Base-by-base conservation (phyloP, 768 basidiomycete genomes). In the Podaxis carcinomalis region DNA sequence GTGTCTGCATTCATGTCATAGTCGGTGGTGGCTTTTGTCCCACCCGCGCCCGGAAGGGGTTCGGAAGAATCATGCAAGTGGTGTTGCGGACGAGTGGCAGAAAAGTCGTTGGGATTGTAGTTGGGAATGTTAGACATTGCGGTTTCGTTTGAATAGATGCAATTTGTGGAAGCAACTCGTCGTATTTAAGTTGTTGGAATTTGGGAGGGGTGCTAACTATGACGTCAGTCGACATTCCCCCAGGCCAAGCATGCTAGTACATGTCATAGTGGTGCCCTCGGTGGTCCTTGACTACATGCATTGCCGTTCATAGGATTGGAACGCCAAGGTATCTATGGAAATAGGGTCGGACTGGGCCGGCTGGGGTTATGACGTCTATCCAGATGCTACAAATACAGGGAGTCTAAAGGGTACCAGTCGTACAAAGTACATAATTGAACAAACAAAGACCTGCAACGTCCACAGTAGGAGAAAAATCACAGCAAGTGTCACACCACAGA, bases 61-160 rank as follows among this genome's bases (percentile, higher is more conserved):
- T 85, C 82, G 27, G 75, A 72, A n/a, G 75, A 67, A 36, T 73
- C 66, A 70, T 87, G 85, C 47, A 79, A 64, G 56, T 75, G 82
- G 68, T 83, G 77, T 52, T 66, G 59, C 1, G 78, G 78, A 21
- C 67, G 68, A 9, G 64, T 51, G 23, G 55, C 11, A 19, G 66
- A 36, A 6, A 51, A 40, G 27, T 23, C 58, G 56, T 62, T 40
- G 21, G 46, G 37, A 28, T 62, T 51, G 55, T 55, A 42, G 51
- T 57, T 61, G 9, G 55, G 49, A 28, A 61, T 21, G 56, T 61
- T 55, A 54, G 56, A 47, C 51, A 58, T 54, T 11, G 32, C 37
- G 14, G 47, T 25, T 21, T 19, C 16, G n/a, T 19, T 44, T 16
- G 42, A 7, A 19, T 44, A 44, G 47, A 23, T 49, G 47, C 21